These are phyloP conservation scores for Crithidia fasciculata DNA, from an alignment of 208 protist species.

Conservation along the genomic window DNA sequence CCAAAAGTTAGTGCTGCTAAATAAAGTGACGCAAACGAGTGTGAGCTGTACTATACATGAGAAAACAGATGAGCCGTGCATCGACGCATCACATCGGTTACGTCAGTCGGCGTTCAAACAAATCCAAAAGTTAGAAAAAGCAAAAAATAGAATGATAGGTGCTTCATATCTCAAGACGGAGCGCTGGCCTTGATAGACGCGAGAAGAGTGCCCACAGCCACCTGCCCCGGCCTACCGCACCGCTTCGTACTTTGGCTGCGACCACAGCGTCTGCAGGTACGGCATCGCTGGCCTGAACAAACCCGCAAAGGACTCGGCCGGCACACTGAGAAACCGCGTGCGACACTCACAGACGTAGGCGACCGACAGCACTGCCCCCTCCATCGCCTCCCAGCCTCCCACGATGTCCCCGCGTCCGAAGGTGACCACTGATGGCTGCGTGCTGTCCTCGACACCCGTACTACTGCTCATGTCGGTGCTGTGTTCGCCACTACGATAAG, in stretches of 20 bases:
- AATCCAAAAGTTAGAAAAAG: too few relatives aligned
- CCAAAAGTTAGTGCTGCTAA: too few relatives aligned
- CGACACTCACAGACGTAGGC: constrained; percentile 23
- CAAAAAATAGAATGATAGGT: too few relatives aligned
- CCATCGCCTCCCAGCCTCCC: constrained; percentile 18
- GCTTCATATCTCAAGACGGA: too few relatives aligned
- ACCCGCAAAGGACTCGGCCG: constrained; percentile 14
- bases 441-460: neutral
- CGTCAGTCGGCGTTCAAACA: too few relatives aligned
- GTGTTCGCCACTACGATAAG: neutral
- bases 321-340: constrained; percentile 14
- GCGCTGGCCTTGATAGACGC: too few relatives aligned
- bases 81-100: too few relatives aligned
- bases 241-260: constrained; percentile 12
- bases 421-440: constrained; percentile 1
- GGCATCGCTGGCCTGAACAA: constrained; percentile 16
- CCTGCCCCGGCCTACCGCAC: neutral
- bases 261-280: constrained; percentile 17
- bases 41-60: too few relatives aligned
- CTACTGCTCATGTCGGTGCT: neutral
- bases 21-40: too few relatives aligned
- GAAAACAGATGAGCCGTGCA: too few relatives aligned
- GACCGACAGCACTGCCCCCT: neutral
- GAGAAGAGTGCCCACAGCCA: too few relatives aligned
- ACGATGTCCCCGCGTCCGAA: constrained; percentile 20